Conservation (phyloP, 2,329 filamentous ascomycete genomes). For the Botrytis squamosa region DNA sequence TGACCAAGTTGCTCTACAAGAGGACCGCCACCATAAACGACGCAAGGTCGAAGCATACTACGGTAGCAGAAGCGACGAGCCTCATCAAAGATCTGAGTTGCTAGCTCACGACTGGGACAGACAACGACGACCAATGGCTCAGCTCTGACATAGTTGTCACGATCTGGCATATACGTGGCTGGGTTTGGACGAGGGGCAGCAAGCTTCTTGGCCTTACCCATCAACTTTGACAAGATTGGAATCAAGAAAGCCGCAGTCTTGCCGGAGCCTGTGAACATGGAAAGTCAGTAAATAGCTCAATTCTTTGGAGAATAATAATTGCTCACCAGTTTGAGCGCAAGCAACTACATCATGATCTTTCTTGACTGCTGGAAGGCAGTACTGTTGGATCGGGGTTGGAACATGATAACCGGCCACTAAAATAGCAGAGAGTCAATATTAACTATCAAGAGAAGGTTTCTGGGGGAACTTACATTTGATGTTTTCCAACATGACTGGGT, state of each 20-base stretch:
- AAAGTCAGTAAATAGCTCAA: not conserved
- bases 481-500: conserved; percentile 80
- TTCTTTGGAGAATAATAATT: not conserved
- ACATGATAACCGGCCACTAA: conserved; percentile 62
- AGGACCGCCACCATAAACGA: conserved; percentile 82
- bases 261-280: conserved; percentile 69
- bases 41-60: conserved; percentile 88
- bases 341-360: conserved; percentile 80
- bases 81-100: conserved; percentile 93
- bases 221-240: conserved; percentile 83
- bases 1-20: conserved; percentile 67
- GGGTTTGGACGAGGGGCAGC: conserved; percentile 73
- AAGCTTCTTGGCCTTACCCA: conserved; percentile 93
- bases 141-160: conserved; percentile 57
- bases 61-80: conserved; percentile 90
- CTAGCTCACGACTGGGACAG: conserved; percentile 83
- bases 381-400: conserved; percentile 87
- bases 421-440: not conserved
- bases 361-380: conserved; percentile 76
- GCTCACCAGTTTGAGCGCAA: conserved; percentile 86
- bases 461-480: conserved; percentile 47
- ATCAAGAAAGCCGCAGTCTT: conserved; percentile 94
- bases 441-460: not conserved
- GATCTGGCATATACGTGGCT: conserved; percentile 50
- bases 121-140: conserved; percentile 88